These are phyloP conservation scores for Flaveria ramosissima DNA, from an alignment of 129 eudicot species.

Conservation along the genomic window DNA sequence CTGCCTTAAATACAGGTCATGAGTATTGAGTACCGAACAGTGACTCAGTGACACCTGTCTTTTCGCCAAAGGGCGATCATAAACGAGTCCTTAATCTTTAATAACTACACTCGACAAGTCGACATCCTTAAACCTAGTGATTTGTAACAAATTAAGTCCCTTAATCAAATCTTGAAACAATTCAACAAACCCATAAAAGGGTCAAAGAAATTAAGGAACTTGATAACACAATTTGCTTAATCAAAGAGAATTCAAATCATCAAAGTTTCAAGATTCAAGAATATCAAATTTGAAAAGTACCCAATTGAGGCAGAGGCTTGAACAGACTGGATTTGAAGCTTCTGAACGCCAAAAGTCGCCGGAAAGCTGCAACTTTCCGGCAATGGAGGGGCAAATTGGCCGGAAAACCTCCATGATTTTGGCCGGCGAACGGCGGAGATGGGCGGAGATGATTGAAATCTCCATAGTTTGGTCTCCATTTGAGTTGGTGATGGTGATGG, in stretches of 20 bases:
- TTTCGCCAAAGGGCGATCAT: not conserved
- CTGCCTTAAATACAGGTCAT: not conserved
- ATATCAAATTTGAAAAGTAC: constrained; percentile 30
- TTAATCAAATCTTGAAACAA: constrained; percentile 1
- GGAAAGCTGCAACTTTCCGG: constrained; percentile 32
- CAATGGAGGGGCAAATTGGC: constrained; percentile 22
- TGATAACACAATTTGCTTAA: not conserved
- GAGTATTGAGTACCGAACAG: too few relatives aligned
- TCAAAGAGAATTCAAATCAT: not conserved
- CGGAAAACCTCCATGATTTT: constrained; percentile 30
- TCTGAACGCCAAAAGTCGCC: constrained; percentile 24
- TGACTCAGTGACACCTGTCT: not conserved
- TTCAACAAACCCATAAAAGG: constrained; percentile 1
- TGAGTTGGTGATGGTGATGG: not conserved
- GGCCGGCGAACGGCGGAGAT: constrained; percentile 5
- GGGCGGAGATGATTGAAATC: constrained; percentile 29
- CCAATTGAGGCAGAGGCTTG: constrained; percentile 56
- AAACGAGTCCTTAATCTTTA: too few relatives aligned
- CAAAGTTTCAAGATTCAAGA: constrained; percentile 9
- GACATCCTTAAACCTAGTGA: too few relatives aligned
- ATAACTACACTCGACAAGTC: too few relatives aligned
- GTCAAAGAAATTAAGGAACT: not conserved
- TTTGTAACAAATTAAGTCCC: too few relatives aligned
- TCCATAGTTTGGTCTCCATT: constrained; percentile 66
- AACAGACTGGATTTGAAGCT: constrained; percentile 32